A percentile compares a stretch with the other conserved stretches of the same genome.
These are phyloP conservation scores for Diplocarpon mali DNA, from an alignment of 2,329 filamentous ascomycete genomes.

Conservation along the genomic window DNA sequence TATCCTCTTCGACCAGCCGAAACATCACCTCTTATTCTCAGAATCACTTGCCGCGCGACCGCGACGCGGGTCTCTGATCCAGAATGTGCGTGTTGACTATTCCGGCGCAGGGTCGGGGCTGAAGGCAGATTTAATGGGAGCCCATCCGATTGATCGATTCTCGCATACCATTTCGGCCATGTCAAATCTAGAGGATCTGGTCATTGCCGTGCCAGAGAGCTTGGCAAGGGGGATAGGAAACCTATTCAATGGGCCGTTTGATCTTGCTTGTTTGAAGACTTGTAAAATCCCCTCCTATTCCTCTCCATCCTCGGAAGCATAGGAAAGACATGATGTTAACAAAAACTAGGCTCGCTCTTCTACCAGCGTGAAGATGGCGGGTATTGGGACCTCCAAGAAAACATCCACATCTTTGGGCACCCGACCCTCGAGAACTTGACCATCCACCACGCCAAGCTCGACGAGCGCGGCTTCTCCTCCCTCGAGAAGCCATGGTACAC, in stretches of 20 bases:
- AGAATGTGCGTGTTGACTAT: constrained; percentile 35
- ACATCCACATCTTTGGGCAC: constrained; percentile 41
- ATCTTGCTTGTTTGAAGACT: constrained; percentile 36
- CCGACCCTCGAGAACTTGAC: constrained; percentile 36
- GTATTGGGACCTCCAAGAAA: constrained; percentile 41
- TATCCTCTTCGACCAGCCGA: constrained; percentile 35
- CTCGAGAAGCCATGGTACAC: constrained; percentile 38
- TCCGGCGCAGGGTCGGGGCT: constrained; percentile 33
- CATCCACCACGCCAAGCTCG: constrained; percentile 35
- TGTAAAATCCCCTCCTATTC: constrained; percentile 26
- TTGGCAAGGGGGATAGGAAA: constrained; percentile 37
- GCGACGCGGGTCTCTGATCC: constrained; percentile 37
- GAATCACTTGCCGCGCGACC: constrained; percentile 36
- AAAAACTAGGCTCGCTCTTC: constrained; percentile 26
- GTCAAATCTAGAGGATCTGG: constrained; percentile 38
- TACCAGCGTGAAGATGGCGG: constrained; percentile 34
- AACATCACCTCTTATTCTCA: constrained; percentile 38
- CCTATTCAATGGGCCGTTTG: constrained; percentile 40
- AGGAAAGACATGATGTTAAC: not conserved
- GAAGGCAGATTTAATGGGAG: constrained; percentile 29
- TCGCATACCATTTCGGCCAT: constrained; percentile 38
- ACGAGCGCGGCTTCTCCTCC: constrained; percentile 36
- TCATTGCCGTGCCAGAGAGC: constrained; percentile 34
- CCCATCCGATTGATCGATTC: constrained; percentile 32
- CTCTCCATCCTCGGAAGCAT: not conserved